phyloP scores from a whole-genome alignment of 2,329 filamentous ascomycete genomes.

The Lachnellula arida region DNA sequence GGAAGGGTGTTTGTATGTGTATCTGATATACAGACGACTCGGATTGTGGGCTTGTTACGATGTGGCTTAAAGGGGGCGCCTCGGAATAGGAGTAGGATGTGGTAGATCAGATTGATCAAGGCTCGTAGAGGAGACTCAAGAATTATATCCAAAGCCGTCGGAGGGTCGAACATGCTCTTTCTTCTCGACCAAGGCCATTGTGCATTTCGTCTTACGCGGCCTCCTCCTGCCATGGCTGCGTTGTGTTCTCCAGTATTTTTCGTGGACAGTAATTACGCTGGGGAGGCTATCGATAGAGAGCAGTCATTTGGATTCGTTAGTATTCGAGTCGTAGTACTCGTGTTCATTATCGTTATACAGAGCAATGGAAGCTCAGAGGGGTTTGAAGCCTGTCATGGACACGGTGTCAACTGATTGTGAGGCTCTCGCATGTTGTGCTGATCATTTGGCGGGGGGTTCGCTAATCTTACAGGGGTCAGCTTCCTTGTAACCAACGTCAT shows the following conservation, averaged over 20 bases:
- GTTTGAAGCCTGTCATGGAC: no score
- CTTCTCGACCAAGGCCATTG: conserved; percentile 30
- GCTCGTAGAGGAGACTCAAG: conserved; percentile 65
- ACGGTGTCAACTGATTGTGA: neutral
- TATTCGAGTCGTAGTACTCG: no score
- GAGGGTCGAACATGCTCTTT: conserved; percentile 26
- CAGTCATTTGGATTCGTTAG: no score
- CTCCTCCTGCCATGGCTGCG: neutral
- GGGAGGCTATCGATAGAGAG: no score
- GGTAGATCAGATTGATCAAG: conserved; percentile 58
- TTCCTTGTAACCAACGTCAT: conserved; percentile 16
- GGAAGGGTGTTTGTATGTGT: conserved; percentile 65
- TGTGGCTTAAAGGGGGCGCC: conserved; percentile 58
- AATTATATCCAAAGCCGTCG: conserved; percentile 54
- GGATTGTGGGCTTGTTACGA: conserved; percentile 52
- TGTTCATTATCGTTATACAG: no score
- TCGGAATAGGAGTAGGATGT: conserved; percentile 61
- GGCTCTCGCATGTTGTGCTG: neutral
- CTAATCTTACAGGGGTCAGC: conserved; percentile 14
- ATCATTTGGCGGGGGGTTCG: neutral
- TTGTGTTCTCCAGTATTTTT: neutral
- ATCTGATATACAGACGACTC: conserved; percentile 84
- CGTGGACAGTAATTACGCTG: neutral
- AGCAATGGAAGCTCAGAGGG: no score
- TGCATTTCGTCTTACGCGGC: conserved; percentile 6